phyloP scores from a whole-genome alignment of 2,329 filamentous ascomycete genomes.

The Neonectria coccinea region DNA sequence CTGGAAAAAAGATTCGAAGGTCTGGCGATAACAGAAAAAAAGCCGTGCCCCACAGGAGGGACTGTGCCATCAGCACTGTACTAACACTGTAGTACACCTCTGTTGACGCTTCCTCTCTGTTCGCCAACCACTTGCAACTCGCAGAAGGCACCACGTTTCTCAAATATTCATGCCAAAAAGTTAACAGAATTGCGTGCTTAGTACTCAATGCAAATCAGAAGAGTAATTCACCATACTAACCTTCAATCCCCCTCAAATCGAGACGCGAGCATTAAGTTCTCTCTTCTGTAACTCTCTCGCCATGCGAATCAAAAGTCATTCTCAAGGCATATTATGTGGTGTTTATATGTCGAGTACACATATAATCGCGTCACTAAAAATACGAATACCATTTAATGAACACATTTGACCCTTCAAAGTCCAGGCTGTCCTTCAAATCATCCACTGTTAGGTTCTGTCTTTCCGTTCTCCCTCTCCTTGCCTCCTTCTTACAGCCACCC shows the following conservation, averaged over 20 bases:
- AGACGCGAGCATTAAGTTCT: not conserved
- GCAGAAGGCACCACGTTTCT: not conserved
- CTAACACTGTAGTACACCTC: slow-evolving; percentile 10
- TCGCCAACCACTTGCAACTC: not conserved
- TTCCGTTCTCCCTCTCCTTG: not conserved
- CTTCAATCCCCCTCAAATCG: not conserved
- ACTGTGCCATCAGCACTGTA: slow-evolving; percentile 17
- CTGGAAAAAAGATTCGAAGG: slow-evolving; percentile 13
- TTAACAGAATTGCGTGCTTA: not conserved
- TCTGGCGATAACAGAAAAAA: slow-evolving; percentile 39
- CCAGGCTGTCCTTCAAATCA: not conserved
- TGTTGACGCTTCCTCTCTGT: not conserved
- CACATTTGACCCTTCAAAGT: not conserved
- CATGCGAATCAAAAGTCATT: not conserved
- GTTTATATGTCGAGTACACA: not conserved
- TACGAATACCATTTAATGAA: not conserved
- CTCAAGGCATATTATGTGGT: not conserved
- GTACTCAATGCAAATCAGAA: not conserved
- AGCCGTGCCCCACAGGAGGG: slow-evolving; percentile 29
- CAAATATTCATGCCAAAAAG: not conserved
- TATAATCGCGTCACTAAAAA: not conserved
- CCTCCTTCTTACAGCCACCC: not conserved
- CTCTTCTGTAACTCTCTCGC: not conserved
- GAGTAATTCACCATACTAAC: not conserved
- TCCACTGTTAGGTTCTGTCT: not conserved